A percentile compares a stretch with the other conserved stretches of the same genome.
Evolutionary conservation across 441 rosid genomes (phyloP).

Genomic region (Biscutella laevigata): DNA sequence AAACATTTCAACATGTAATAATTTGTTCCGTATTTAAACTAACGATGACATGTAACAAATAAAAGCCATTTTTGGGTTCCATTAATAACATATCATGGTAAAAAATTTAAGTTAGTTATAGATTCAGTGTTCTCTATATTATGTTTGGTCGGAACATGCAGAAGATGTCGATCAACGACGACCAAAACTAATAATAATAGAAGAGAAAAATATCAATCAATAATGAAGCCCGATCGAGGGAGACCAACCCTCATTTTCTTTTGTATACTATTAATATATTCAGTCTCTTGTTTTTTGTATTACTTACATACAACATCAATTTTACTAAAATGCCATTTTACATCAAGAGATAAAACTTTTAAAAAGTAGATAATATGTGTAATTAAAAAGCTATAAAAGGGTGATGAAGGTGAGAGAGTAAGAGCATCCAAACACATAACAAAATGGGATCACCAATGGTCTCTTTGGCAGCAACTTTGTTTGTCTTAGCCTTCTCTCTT

Average conservation of each 20-base stretch:
- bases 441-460: constrained; percentile 30
- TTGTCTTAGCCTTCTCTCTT: constrained; percentile 29
- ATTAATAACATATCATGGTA: not conserved
- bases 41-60: no score
- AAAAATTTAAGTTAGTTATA: not conserved
- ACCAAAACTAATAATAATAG: constrained; percentile 19
- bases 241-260: constrained; percentile 1
- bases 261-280: constrained; percentile 7
- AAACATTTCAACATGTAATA: no score
- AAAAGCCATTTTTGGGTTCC: not conserved
- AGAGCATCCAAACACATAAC: constrained; percentile 22
- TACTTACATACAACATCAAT: not conserved
- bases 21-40: no score
- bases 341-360: not conserved
- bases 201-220: not conserved
- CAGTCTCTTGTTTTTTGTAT: not conserved
- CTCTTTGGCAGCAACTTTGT: no score
- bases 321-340: constrained; percentile 6
- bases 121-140: constrained; percentile 9
- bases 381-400: constrained; percentile 24
- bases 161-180: constrained; percentile 15
- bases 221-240: constrained; percentile 14
- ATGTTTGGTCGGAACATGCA: constrained; percentile 14
- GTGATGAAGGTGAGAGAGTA: constrained; percentile 3
- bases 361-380: not conserved